Evolutionary conservation across 768 basidiomycete genomes (phyloP).

Genomic region (Lactarius quietus): DNA sequence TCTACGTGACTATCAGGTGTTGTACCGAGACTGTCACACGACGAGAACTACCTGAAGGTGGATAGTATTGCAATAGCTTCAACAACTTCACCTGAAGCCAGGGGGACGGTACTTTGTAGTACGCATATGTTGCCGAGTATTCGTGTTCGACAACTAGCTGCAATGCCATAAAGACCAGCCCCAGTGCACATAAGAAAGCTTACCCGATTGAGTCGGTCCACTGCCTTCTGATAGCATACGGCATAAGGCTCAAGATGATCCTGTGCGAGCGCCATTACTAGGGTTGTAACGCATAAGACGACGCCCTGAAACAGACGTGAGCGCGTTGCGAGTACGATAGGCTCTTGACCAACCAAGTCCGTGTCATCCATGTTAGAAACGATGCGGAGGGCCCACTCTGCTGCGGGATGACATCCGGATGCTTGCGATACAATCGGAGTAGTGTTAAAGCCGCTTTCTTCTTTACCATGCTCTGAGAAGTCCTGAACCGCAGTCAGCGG

Average conservation of each 20-base stretch:
- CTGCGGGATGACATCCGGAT: constrained; percentile 88
- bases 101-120: constrained; percentile 96
- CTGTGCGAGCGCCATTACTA: constrained; percentile 93
- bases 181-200: constrained; percentile 7
- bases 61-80: constrained; percentile 90
- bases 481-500: constrained; percentile 47
- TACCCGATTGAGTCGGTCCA: constrained; percentile 81
- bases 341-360: constrained; percentile 58
- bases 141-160: constrained; percentile 91
- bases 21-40: neutral
- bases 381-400: constrained; percentile 94
- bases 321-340: neutral
- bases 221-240: constrained; percentile 93
- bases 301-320: constrained; percentile 61
- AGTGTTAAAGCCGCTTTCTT: constrained; percentile 97
- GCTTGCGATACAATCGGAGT: constrained; percentile 90
- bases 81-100: constrained; percentile 98
- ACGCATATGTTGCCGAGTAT: constrained; percentile 84
- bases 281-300: constrained; percentile 86
- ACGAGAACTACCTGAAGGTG: constrained; percentile 75
- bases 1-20: constrained; percentile 44
- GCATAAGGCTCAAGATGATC: constrained; percentile 88
- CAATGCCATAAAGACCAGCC: neutral
- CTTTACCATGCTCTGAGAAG: constrained; percentile 92
- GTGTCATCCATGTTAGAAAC: constrained; percentile 94